Conservation (phyloP, 345 rosid genomes). For the Corchorus capsularis region DNA sequence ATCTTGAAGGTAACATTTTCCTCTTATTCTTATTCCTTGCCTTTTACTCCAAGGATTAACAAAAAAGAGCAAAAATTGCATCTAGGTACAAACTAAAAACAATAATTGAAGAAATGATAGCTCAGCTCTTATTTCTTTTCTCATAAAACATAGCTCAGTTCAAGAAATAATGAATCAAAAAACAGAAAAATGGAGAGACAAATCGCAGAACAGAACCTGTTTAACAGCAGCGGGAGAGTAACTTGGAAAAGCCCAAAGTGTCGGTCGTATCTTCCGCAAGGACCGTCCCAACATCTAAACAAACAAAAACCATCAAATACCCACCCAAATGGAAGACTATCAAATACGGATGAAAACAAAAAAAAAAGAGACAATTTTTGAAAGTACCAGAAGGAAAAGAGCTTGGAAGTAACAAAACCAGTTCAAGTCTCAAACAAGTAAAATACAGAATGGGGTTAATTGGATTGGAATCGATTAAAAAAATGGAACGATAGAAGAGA, state of each 20-base stretch:
- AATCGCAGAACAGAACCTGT: not conserved
- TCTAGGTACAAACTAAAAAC: not conserved
- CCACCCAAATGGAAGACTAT: not conserved
- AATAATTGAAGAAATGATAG: not conserved
- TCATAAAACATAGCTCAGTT: not conserved
- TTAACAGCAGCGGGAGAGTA: not conserved
- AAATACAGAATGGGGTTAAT: not conserved
- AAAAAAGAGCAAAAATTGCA: not conserved
- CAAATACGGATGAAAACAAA: not conserved
- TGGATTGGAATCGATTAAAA: not conserved
- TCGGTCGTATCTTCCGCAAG: slow-evolving; percentile 2
- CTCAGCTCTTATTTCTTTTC: not conserved
- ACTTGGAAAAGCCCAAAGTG: not conserved
- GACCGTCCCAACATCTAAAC: slow-evolving; percentile 16
- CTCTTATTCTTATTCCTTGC: not conserved
- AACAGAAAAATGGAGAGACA: not conserved
- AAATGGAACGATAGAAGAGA: not conserved
- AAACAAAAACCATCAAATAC: not conserved
- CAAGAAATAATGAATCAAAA: not conserved
- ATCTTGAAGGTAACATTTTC: not conserved
- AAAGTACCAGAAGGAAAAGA: not conserved
- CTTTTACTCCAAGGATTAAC: not conserved
- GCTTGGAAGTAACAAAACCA: not conserved
- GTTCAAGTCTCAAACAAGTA: not conserved
- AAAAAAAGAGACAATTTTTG: not conserved